Evolutionary conservation across 2,329 filamentous ascomycete species (phyloP).

Genomic region (Tolypocladium tundrense): DNA sequence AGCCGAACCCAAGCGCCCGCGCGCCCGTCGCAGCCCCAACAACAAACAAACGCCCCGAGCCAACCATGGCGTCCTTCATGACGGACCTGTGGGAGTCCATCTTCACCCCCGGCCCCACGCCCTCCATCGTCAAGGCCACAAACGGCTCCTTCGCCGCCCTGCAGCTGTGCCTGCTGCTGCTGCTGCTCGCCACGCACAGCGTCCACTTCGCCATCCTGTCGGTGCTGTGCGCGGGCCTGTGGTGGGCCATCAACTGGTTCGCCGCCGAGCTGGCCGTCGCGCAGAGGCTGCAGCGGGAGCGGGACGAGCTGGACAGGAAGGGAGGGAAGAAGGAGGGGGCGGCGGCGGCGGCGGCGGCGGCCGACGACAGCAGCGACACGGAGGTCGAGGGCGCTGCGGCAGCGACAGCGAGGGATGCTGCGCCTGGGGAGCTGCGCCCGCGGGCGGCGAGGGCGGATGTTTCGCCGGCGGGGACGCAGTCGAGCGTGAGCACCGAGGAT

Average conservation of each 20-base stretch:
- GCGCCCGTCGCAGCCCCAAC: not conserved
- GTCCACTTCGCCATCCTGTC: conserved; percentile 83
- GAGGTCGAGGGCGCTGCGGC: conserved; percentile 30
- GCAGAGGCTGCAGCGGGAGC: conserved; percentile 21
- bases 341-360: conserved; percentile 6
- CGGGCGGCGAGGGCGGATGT: conserved; percentile 22
- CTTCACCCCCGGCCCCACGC: conserved; percentile 86
- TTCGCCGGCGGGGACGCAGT: conserved; percentile 32
- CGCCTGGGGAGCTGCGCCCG: conserved; percentile 38
- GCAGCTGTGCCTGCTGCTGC: conserved; percentile 63
- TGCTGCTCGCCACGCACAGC: conserved; percentile 75
- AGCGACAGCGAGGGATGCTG: conserved; percentile 22
- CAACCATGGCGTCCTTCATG: conserved; percentile 50
- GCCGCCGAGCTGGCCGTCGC: conserved; percentile 50
- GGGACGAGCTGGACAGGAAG: conserved; percentile 14
- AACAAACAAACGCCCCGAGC: not conserved
- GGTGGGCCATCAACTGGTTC: conserved; percentile 98
- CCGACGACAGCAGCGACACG: conserved; percentile 27
- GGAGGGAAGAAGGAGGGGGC: not conserved
- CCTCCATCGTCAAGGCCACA: conserved; percentile 77
- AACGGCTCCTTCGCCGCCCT: conserved; percentile 82
- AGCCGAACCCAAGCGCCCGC: not conserved
- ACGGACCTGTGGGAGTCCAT: conserved; percentile 81
- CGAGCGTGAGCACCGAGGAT: conserved; percentile 71
- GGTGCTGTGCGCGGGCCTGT: conserved; percentile 67